Evolutionary conservation across 306 rosid genomes (phyloP).

Genomic region (Vigna hirtella): DNA sequence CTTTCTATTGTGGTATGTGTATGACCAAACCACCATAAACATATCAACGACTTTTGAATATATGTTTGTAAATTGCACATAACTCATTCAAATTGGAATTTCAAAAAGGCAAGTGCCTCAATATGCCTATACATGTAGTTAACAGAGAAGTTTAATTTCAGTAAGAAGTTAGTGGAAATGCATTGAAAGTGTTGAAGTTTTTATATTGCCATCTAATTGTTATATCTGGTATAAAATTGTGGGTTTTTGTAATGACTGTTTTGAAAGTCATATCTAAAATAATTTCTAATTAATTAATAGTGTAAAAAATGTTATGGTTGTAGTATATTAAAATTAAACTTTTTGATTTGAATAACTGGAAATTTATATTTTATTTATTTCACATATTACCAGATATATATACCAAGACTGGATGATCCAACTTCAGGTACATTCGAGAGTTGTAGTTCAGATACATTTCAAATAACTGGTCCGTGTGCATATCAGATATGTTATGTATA

Average conservation of each 20-base stretch:
- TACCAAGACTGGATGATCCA: conserved; percentile 57
- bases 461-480: conserved; percentile 59
- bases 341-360: conserved; percentile 26
- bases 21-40: conserved; percentile 1
- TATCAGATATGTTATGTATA: conserved; percentile 70
- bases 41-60: conserved; percentile 26
- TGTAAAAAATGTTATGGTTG: neutral
- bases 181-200: neutral
- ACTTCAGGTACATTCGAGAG: conserved; percentile 53
- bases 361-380: conserved; percentile 23
- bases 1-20: neutral
- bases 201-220: neutral
- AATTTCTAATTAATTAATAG: neutral
- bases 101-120: neutral
- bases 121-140: neutral
- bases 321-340: neutral
- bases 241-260: neutral
- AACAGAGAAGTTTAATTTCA: neutral
- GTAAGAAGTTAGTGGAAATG: neutral
- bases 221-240: neutral
- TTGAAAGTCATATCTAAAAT: neutral
- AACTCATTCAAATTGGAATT: conserved; percentile 24
- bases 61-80: conserved; percentile 2
- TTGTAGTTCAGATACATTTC: conserved; percentile 58
- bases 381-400: conserved; percentile 50